phyloP scores from a whole-genome alignment of 495 filamentous ascomycete species.

The Penicillium alfredii region DNA sequence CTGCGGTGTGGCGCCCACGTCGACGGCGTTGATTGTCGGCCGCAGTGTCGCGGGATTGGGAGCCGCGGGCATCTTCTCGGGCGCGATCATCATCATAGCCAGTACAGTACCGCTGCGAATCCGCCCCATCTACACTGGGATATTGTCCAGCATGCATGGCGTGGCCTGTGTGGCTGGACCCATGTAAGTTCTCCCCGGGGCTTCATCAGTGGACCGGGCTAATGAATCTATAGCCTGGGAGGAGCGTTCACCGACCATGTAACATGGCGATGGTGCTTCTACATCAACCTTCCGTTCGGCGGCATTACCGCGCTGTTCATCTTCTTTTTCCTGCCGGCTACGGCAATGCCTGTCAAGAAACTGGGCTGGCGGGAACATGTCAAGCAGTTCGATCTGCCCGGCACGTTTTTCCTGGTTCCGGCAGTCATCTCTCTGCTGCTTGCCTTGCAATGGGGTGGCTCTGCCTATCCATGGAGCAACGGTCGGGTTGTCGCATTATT shows the following conservation, averaged over 20 bases:
- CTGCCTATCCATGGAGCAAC: constrained; percentile 8
- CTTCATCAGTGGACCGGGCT: background rate
- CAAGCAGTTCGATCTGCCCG: background rate
- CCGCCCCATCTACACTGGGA: constrained; percentile 42
- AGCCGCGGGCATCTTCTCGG: constrained; percentile 49
- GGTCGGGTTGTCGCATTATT: constrained; percentile 12
- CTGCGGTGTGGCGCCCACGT: constrained; percentile 65
- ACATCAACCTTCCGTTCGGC: constrained; percentile 56
- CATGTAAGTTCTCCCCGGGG: constrained; percentile 13
- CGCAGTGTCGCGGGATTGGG: constrained; percentile 71
- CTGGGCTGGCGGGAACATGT: background rate
- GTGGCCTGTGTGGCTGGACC: constrained; percentile 42
- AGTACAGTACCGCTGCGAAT: constrained; percentile 45
- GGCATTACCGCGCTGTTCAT: constrained; percentile 50
- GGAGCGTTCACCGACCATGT: constrained; percentile 9
- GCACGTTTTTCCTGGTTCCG: constrained; percentile 3
- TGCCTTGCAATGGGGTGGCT: constrained; percentile 20
- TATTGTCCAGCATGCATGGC: constrained; percentile 38
- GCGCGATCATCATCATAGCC: constrained; percentile 46
- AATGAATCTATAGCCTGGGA: background rate
- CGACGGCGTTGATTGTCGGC: constrained; percentile 63
- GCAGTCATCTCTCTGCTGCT: constrained; percentile 14
- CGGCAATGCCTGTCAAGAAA: background rate
- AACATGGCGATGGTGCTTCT: constrained; percentile 13
- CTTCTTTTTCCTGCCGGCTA: constrained; percentile 26